Percentiles rank a stretch among this genome's conserved stretches.
These are phyloP conservation scores for Cercospora berteroae DNA, from an alignment of 2,329 filamentous ascomycete genomes.

Conservation along the genomic window DNA sequence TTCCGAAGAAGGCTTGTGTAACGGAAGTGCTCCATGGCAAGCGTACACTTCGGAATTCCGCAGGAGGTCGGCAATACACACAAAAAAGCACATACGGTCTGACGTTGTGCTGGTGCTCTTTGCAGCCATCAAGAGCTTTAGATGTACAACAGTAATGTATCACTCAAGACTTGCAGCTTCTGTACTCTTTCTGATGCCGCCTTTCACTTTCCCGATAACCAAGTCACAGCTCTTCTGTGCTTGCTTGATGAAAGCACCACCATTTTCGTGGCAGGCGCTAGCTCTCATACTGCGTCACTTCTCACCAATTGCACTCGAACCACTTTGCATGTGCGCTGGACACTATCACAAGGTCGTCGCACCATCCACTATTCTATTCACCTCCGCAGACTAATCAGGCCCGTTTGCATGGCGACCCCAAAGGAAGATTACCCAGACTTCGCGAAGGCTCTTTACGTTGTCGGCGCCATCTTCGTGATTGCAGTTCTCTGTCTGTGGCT, in stretches of 20 bases:
- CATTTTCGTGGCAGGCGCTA: neutral
- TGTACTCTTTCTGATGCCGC: neutral
- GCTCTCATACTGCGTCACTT: neutral
- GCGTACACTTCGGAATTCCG: neutral
- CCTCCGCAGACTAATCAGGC: neutral
- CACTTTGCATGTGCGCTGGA: neutral
- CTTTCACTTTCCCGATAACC: neutral
- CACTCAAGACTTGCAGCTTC: neutral
- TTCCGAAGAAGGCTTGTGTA: constrained; percentile 4
- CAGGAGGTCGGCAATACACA: neutral
- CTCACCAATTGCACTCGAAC: neutral
- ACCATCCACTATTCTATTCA: neutral
- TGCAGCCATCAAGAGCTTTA: neutral
- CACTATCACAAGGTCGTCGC: neutral
- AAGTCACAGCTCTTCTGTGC: neutral
- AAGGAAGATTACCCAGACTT: neutral
- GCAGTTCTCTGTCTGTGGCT: neutral
- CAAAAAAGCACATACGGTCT: neutral
- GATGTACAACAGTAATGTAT: constrained; percentile 7
- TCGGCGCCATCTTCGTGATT: neutral
- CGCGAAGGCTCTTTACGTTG: neutral
- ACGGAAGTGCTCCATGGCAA: constrained; percentile 14
- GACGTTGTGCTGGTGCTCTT: neutral
- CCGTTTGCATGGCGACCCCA: neutral
- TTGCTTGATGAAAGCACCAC: neutral